Percentiles rank a stretch among this genome's conserved stretches.
Evolutionary conservation across 148 eudicot genomes (phyloP).

Genomic region (Oxyria digyna): DNA sequence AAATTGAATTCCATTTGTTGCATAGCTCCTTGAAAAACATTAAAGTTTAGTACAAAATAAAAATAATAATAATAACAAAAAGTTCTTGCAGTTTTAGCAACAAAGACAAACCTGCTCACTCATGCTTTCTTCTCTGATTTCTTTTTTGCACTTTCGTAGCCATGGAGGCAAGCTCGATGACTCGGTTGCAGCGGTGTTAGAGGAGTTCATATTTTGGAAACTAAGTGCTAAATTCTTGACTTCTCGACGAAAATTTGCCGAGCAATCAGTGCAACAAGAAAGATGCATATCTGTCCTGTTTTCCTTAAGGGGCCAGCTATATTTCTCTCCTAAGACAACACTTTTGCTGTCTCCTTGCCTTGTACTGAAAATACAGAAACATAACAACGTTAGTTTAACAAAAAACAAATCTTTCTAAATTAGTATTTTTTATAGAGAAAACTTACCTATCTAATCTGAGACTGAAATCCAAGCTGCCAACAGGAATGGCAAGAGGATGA

Average conservation of each 20-base stretch:
- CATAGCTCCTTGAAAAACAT: conserved; percentile 39
- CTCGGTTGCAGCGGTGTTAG: background rate
- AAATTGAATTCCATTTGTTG: conserved; percentile 73
- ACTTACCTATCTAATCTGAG: conserved; percentile 53
- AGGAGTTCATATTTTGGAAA: background rate
- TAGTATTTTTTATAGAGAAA: background rate
- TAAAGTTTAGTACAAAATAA: background rate
- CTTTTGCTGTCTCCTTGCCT: conserved; percentile 19
- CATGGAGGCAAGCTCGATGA: conserved; percentile 49
- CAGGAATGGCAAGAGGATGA: conserved; percentile 54
- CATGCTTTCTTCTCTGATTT: conserved; percentile 16
- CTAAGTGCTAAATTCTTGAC: background rate
- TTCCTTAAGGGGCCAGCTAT: conserved; percentile 25
- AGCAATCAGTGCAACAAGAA: conserved; percentile 51
- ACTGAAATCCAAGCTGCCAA: conserved; percentile 45
- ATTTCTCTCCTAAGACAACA: conserved; percentile 21
- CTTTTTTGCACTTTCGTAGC: conserved; percentile 63
- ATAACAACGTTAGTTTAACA: background rate
- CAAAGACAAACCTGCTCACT: conserved; percentile 1
- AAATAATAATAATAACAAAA: background rate
- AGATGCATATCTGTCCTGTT: conserved; percentile 30
- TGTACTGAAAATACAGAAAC: conserved; percentile 10
- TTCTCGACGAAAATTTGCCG: conserved; percentile 4
- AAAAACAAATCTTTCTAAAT: background rate
- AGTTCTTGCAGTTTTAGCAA: background rate